A percentile compares a stretch with the other conserved stretches of the same genome.
Conservation (phyloP, 2,329 filamentous ascomycete species). For the Cylindrodendrum hubeiense region DNA sequence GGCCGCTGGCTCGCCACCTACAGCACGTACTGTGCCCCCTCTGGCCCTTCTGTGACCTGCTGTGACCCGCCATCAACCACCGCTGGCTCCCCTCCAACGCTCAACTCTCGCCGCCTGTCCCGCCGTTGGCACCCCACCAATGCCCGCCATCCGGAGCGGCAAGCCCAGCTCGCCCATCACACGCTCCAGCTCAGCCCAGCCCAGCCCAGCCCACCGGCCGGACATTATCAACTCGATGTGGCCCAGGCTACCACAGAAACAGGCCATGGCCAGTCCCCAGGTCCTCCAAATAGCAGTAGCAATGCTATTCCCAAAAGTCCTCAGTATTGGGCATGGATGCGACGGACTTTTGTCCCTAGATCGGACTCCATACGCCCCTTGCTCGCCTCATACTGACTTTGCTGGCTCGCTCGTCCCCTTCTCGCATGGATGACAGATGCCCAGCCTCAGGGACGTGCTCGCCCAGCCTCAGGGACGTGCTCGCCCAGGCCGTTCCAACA, state of each 20-base stretch:
- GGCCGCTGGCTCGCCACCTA: neutral
- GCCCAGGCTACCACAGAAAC: slow-evolving; percentile 7
- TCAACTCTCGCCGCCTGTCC: neutral
- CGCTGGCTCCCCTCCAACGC: neutral
- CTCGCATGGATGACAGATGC: slow-evolving; percentile 25
- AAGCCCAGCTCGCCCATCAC: neutral
- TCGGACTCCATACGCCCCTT: slow-evolving; percentile 12
- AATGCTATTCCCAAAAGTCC: slow-evolving; percentile 14
- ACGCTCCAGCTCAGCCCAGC: slow-evolving; percentile 8
- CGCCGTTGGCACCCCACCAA: neutral
- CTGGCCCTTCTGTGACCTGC: neutral
- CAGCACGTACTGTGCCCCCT: neutral
- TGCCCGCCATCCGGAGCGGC: neutral
- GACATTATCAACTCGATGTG: slow-evolving; percentile 21
- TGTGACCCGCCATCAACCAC: neutral
- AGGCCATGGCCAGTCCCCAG: slow-evolving; percentile 20
- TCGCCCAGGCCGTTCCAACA: slow-evolving; percentile 23
- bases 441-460: slow-evolving; percentile 23
- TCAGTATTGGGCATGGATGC: neutral
- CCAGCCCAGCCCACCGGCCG: slow-evolving; percentile 15
- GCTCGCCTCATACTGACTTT: slow-evolving; percentile 7
- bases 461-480: slow-evolving; percentile 20
- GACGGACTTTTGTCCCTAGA: slow-evolving; percentile 15
- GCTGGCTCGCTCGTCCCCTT: slow-evolving; percentile 8
- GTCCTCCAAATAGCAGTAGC: slow-evolving; percentile 18